Base-by-base conservation (phyloP, 2,329 filamentous ascomycete genomes). In the Allantophomopsis cytisporea region DNA sequence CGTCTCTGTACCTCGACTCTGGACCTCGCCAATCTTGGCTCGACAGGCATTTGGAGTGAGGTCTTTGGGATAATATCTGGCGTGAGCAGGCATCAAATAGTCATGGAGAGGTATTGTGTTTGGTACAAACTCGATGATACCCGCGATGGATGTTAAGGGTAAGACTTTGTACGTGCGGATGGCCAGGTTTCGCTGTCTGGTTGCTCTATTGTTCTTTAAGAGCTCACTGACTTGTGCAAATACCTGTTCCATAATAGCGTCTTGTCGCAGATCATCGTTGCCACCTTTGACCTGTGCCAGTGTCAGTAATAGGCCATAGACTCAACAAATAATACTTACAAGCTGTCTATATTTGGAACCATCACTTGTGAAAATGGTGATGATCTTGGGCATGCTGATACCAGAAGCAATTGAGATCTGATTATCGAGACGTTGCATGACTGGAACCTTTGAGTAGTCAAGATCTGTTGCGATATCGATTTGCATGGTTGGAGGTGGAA, bases 231-330 rank as follows among this genome's bases (percentile, higher is more conserved):
- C 91, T 60, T 94, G 87, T 42, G 88, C 85, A 57, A 98, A 99
- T 1, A 98, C 91, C 60, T 99, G 91, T 60, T 98, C 93, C 93
- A 99, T 99, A 66, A 79, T 98, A 35, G 89, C 86, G 54, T 99
- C 91, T 63, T 98, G 91, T 7, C 93, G 83, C 11, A 99, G 71
- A 55, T 98, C 89, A 57, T 98, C 91, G 54, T 89, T 89, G 14
- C 91, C 88, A 45, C 87, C 87, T 67, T 98, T 98, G 55, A 94
- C 79, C 68, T 77, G 46, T 8, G 17, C 13, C 42, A 37, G 10
- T 37, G 32, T 57, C 41, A 54, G 51, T 37, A 37, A 28, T 3
- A 8, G 23, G 8, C 23, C 23, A 28, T 12, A 28, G 16, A 31
- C 41, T 41, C 41, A 40, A 15, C 8, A 31, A 31, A 7, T 16